These are phyloP conservation scores for Suhomyces faveliae DNA, from an alignment of 805 yeast species.

Conservation along the genomic window DNA sequence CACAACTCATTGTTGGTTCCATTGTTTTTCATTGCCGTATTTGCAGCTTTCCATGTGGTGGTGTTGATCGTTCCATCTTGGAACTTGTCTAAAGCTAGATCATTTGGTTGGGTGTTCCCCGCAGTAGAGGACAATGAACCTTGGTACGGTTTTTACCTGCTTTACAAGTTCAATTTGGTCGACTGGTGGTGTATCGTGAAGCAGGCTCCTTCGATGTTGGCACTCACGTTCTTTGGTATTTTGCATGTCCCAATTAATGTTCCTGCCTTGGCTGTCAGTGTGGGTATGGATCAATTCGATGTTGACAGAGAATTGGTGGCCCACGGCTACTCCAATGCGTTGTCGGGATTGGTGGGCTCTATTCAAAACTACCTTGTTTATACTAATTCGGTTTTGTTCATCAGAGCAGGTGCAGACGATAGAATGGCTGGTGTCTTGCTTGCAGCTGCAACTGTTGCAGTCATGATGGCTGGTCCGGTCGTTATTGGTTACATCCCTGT, in stretches of 20 bases:
- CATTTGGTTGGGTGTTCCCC: constrained; percentile 81
- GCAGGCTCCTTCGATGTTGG: constrained; percentile 90
- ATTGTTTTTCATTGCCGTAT: constrained; percentile 69
- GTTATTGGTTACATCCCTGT: constrained; percentile 94
- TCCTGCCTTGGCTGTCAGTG: constrained; percentile 92
- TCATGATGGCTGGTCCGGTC: constrained; percentile 86
- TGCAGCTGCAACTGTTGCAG: constrained; percentile 73
- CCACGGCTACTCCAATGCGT: constrained; percentile 85
- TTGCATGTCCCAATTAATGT: constrained; percentile 97
- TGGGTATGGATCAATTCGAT: constrained; percentile 81
- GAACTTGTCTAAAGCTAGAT: constrained; percentile 60
- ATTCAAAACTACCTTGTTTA: constrained; percentile 94
- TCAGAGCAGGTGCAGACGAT: constrained; percentile 91
- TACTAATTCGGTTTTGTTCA: constrained; percentile 88
- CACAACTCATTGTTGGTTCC: constrained; percentile 78
- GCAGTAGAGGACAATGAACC: constrained; percentile 65
- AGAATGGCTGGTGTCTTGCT: constrained; percentile 86
- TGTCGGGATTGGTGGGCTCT: constrained; percentile 82
- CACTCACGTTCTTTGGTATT: constrained; percentile 92
- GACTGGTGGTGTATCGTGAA: constrained; percentile 67
- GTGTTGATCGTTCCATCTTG: constrained; percentile 66
- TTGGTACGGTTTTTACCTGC: constrained; percentile 85
- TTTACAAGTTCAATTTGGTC: constrained; percentile 69
- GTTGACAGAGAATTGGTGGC: constrained; percentile 93
- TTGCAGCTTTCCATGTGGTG: constrained; percentile 64